phyloP scores from a whole-genome alignment of 2,329 filamentous ascomycete genomes.

The Erysiphe neolycopersici region DNA sequence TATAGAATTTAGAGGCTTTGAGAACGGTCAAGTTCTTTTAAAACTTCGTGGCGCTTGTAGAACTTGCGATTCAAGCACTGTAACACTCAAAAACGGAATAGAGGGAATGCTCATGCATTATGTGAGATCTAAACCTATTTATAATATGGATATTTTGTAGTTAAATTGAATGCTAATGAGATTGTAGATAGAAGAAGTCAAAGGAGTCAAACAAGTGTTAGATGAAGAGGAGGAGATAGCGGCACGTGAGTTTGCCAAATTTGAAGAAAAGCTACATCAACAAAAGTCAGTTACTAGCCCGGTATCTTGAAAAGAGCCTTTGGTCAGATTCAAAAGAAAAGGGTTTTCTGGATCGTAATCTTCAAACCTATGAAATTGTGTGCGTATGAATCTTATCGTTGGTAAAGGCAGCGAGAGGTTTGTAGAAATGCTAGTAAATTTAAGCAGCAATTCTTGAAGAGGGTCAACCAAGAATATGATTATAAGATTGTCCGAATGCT shows the following conservation, averaged over 20 bases:
- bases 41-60: conserved; percentile 83
- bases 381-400: no score
- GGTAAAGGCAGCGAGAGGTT: no score
- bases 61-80: conserved; percentile 89
- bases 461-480: no score
- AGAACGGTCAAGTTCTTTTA: conserved; percentile 56
- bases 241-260: conserved; percentile 69
- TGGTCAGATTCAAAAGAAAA: no score
- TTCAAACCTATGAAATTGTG: no score
- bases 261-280: conserved; percentile 56
- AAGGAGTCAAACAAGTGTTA: conserved; percentile 70
- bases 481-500: no score
- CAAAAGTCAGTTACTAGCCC: conserved; percentile 16
- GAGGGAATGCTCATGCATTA: conserved; percentile 98
- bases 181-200: conserved; percentile 70
- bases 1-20: conserved; percentile 82
- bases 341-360: no score
- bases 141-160: background rate
- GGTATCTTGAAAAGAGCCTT: no score
- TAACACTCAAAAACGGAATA: conserved; percentile 91
- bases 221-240: conserved; percentile 83
- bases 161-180: conserved; percentile 7
- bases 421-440: no score
- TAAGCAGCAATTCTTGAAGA: no score
- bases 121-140: conserved; percentile 24